Evolutionary conservation across 192 early-diverging fungal genomes (phyloP).

Genomic region (Coemansia asiatica): DNA sequence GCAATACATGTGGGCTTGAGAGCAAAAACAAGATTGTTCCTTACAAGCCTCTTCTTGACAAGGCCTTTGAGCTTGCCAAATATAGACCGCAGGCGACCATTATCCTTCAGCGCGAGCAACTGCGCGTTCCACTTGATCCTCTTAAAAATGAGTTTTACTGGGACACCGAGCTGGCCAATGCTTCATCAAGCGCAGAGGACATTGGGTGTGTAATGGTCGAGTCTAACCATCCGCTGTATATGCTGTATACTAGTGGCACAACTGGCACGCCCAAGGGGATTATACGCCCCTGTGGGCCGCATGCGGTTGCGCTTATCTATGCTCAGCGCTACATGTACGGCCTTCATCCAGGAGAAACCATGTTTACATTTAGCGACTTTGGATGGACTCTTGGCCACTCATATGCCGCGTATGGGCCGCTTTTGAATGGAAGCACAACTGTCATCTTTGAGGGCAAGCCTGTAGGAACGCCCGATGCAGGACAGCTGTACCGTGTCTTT

Average conservation of each 20-base stretch:
- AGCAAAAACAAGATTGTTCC: slow-evolving; percentile 64
- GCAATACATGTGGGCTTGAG: slow-evolving; percentile 80
- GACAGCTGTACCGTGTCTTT: slow-evolving; percentile 77
- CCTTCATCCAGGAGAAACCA: slow-evolving; percentile 68
- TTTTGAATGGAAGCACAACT: slow-evolving; percentile 73
- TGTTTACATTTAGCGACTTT: slow-evolving; percentile 82
- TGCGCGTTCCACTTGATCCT: slow-evolving; percentile 54
- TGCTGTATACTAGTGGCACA: slow-evolving; percentile 78
- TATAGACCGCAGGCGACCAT: slow-evolving; percentile 55
- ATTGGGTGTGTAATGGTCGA: slow-evolving; percentile 61
- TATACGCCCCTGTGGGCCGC: slow-evolving; percentile 60
- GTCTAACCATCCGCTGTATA: slow-evolving; percentile 73
- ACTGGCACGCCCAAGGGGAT: slow-evolving; percentile 79
- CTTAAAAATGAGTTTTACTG: slow-evolving; percentile 33
- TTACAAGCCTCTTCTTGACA: slow-evolving; percentile 78
- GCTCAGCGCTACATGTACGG: slow-evolving; percentile 74
- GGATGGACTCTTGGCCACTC: slow-evolving; percentile 89
- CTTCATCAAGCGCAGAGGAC: slow-evolving; percentile 27
- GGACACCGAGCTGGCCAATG: slow-evolving; percentile 62
- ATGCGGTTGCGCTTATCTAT: slow-evolving; percentile 70
- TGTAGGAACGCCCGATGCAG: slow-evolving; percentile 74
- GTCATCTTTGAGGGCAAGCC: slow-evolving; percentile 89
- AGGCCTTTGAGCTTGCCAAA: slow-evolving; percentile 62
- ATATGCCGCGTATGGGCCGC: slow-evolving; percentile 79
- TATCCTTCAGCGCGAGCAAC: slow-evolving; percentile 67